A percentile compares a stretch with the other conserved stretches of the same genome.
These are phyloP conservation scores for Macaranga tanarius DNA, from an alignment of 441 rosid species.

Conservation along the genomic window DNA sequence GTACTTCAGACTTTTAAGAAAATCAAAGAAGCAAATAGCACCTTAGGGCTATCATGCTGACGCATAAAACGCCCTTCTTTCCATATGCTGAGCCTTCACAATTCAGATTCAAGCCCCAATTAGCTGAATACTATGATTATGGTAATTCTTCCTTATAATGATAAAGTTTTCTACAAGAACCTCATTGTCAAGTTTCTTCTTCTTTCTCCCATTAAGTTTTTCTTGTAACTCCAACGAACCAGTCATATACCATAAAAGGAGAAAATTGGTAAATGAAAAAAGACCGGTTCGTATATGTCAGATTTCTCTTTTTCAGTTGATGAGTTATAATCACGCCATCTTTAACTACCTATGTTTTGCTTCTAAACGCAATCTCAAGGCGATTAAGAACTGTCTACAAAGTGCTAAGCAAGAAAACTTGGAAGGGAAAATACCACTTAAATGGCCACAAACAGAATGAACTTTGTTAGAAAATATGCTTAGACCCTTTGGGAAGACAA, in stretches of 20 bases:
- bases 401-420: background rate
- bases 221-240: background rate
- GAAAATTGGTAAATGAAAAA: background rate
- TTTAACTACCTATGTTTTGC: background rate
- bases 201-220: background rate
- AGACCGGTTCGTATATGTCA: background rate
- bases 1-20: background rate
- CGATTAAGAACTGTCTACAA: background rate
- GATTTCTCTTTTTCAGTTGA: background rate
- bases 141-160: background rate
- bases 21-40: background rate
- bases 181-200: background rate
- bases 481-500: background rate
- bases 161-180: background rate
- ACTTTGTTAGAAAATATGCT: background rate
- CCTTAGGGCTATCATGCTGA: conserved; percentile 4
- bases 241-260: background rate
- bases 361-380: background rate
- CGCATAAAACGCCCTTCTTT: background rate
- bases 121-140: background rate
- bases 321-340: background rate
- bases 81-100: background rate
- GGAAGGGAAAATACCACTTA: background rate
- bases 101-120: background rate
- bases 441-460: conserved; percentile 9